Evolutionary conservation across 345 rosid species (phyloP).

Genomic region (Hibiscus mutabilis): DNA sequence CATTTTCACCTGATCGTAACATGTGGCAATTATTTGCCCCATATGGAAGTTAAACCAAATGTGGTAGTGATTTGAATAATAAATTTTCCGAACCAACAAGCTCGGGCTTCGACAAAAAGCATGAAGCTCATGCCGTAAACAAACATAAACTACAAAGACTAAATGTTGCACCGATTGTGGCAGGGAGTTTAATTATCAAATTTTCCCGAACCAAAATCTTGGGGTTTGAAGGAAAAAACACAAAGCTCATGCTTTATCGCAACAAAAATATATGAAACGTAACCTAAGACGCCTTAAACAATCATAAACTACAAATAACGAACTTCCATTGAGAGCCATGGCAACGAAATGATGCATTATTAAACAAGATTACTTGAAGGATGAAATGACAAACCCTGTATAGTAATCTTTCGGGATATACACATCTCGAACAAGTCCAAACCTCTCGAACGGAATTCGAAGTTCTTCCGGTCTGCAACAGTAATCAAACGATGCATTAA

Average conservation of each 20-base stretch:
- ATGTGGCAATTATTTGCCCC: neutral
- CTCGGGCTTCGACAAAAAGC: neutral
- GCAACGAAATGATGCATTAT: neutral
- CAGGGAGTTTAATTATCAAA: neutral
- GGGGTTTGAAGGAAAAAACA: neutral
- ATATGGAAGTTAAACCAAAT: neutral
- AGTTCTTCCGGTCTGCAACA: conserved; percentile 81
- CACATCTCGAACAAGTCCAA: conserved; percentile 82
- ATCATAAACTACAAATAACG: neutral
- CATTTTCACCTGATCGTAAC: neutral
- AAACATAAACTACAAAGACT: neutral
- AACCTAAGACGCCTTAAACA: neutral
- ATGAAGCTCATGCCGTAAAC: neutral
- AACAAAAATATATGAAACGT: neutral
- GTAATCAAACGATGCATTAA: neutral
- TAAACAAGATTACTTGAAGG: neutral
- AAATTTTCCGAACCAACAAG: neutral
- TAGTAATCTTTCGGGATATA: conserved; percentile 89
- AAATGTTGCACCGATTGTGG: neutral
- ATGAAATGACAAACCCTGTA: conserved; percentile 58
- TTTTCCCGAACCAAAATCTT: neutral
- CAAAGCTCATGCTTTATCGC: neutral
- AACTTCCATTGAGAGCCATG: neutral
- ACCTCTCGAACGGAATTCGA: conserved; percentile 76
- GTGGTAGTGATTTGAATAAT: neutral